Evolutionary conservation across 495 filamentous ascomycete genomes (phyloP), one percentile per base, ranked within the genome.

Genomic region (Neurospora sp.): DNA sequence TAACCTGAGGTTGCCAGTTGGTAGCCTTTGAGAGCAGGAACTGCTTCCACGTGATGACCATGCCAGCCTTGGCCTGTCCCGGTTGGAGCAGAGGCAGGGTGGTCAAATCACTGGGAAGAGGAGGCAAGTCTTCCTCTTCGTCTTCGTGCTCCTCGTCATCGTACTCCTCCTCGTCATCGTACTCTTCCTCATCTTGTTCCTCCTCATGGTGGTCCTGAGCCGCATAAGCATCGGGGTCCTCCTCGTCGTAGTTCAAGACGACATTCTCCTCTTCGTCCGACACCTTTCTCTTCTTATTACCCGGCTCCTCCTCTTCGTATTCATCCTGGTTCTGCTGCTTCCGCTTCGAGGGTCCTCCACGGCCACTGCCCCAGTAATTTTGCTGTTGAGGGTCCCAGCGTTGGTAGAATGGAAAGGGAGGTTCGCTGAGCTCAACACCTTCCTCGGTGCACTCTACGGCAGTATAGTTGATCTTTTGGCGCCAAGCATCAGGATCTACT

Each of bases 361-460:
- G 80, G 39, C 79, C 76, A n/a, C 75, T 79, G 39, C 76, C 77
- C 75, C 78, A 77, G 5, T 69, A 75, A 39, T 73, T 72, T 75
- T 89, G 83, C 72, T 94, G 91, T 70, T 93, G 90, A 4, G 86
- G 83, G 81, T 97, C 93, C 94, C 94, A 97, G 70, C 91, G 89
- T 79, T 97, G 93, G 14, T 90, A 83, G 75, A 98, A 99, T 0
- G 96, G 96, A 78, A 97, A 98, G 4, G 92, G 92, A 0, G 96
- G 94, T 27, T 90, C 86, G 71, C 88, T 93, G 40, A 97, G 84
- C 71, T 88, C 82, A 69, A 94, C 83, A n/a, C 88, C 89, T 31
- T 94, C 89, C 69, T 89, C 82, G 73, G 91, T 87, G 79, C 96
- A 98, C 78, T 99, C 96, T 12, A 94, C 91, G 65, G 94, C 95